These are phyloP conservation scores for Fusarium udum DNA, from an alignment of 2,329 filamentous ascomycete species.

Conservation along the genomic window DNA sequence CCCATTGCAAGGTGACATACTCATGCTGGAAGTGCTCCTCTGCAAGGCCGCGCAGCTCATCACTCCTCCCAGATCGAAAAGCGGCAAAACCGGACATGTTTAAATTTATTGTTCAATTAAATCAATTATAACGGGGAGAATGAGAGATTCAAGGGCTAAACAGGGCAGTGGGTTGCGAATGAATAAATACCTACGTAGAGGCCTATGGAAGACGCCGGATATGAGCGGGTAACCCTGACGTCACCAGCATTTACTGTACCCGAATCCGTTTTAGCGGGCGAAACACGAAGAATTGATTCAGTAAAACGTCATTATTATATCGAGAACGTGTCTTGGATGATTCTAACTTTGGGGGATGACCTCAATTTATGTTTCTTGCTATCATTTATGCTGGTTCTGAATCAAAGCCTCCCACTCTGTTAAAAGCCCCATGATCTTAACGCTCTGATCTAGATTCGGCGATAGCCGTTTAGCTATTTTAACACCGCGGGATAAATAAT, in stretches of 20 bases:
- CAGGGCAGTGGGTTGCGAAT: not conserved
- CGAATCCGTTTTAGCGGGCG: not conserved
- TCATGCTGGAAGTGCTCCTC: constrained; percentile 3
- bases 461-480: constrained; percentile 3
- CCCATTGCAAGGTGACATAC: not conserved
- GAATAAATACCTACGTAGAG: not conserved
- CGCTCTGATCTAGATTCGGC: constrained; percentile 8
- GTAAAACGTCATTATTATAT: not conserved
- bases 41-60: not conserved
- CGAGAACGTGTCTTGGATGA: not conserved
- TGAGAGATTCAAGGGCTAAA: not conserved
- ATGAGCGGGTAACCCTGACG: not conserved
- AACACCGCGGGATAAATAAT: not conserved
- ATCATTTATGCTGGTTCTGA: not conserved
- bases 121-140: fast-evolving
- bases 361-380: not conserved
- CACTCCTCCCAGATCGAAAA: not conserved
- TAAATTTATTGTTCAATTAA: no score
- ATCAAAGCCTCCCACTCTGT: constrained; percentile 12
- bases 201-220: not conserved
- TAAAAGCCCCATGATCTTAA: constrained; percentile 9
- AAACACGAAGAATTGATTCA: not conserved
- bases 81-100: not conserved
- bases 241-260: not conserved
- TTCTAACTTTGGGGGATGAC: not conserved